Conservation (phyloP, 441 rosid species). For the Pelargonium fulgidum region DNA sequence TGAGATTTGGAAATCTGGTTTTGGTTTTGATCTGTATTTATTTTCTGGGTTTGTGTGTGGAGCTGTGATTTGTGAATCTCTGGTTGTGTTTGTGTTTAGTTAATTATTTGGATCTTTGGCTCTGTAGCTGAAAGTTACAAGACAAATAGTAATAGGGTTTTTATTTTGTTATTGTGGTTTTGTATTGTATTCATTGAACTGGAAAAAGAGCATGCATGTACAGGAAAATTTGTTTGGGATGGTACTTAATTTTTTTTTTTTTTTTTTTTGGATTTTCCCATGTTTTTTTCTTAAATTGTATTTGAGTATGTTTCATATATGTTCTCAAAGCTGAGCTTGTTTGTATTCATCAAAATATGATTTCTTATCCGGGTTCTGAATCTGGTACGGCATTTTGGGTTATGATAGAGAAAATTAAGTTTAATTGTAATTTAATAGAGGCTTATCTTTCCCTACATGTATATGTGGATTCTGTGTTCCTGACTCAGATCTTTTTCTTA, state of each 20-base stretch:
- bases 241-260: not conserved
- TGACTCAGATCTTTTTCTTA: not conserved
- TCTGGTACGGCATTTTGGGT: too few relatives aligned
- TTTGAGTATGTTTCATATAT: not conserved
- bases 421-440: not conserved
- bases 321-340: not conserved
- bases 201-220: not conserved
- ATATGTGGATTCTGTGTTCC: not conserved
- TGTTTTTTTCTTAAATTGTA: not conserved
- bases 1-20: not conserved
- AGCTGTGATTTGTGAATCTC: not conserved
- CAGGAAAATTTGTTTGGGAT: slow-evolving; percentile 1
- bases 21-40: too few relatives aligned
- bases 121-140: not conserved
- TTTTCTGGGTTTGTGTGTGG: not conserved
- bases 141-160: not conserved
- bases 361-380: too few relatives aligned
- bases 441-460: not conserved
- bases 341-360: not conserved
- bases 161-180: not conserved
- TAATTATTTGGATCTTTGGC: not conserved
- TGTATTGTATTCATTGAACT: too few relatives aligned
- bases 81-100: not conserved
- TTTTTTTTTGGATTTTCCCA: not conserved
- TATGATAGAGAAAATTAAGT: not conserved